These are phyloP conservation scores for Lotus japonicus DNA, from an alignment of 306 rosid genomes.

Conservation along the genomic window DNA sequence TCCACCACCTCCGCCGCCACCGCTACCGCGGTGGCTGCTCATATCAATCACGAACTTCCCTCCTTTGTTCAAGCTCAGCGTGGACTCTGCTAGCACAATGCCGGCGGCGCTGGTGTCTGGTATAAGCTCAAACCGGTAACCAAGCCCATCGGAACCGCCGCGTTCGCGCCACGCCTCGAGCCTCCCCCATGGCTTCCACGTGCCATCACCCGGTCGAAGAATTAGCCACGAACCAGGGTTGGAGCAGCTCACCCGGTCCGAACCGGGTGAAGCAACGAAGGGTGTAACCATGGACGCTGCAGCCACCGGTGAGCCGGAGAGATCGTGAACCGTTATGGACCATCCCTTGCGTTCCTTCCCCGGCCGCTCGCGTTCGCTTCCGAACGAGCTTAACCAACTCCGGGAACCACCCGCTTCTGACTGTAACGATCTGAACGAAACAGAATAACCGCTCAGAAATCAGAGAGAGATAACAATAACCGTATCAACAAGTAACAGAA, in stretches of 20 bases:
- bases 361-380: conserved; percentile 66
- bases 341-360: conserved; percentile 73
- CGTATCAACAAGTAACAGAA: not conserved
- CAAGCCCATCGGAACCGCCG: conserved; percentile 57
- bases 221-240: conserved; percentile 75
- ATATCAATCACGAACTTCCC: conserved; percentile 49
- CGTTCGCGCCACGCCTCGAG: conserved; percentile 83
- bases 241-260: conserved; percentile 66
- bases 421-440: conserved; percentile 45
- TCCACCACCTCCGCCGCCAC: not conserved
- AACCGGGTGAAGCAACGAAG: conserved; percentile 63
- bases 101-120: conserved; percentile 63
- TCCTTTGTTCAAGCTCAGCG: conserved; percentile 48
- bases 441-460: conserved; percentile 18
- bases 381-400: conserved; percentile 60
- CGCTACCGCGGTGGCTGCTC: conserved; percentile 13
- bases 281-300: conserved; percentile 72
- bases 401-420: conserved; percentile 36
- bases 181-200: conserved; percentile 72
- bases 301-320: conserved; percentile 73
- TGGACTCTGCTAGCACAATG: conserved; percentile 63
- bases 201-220: conserved; percentile 58
- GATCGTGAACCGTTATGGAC: conserved; percentile 68
- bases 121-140: conserved; percentile 54
- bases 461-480: not conserved